A percentile compares a stretch with the other conserved stretches of the same genome.
phyloP scores from a whole-genome alignment of 805 yeast species.

The Scheffersomyces ergatensis region DNA sequence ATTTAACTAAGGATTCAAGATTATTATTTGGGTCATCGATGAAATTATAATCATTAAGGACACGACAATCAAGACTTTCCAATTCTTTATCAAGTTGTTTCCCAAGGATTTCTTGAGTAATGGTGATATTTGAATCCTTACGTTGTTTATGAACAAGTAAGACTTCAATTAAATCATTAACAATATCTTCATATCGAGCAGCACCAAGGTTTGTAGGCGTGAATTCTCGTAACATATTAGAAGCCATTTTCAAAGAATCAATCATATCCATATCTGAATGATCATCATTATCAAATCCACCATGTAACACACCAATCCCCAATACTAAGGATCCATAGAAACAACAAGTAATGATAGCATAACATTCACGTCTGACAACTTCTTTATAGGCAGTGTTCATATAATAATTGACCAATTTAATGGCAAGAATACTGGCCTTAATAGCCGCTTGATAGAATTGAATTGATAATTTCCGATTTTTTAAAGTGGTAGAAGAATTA shows the following conservation, averaged over 20 bases:
- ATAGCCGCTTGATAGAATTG: constrained; percentile 13
- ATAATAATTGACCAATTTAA: constrained; percentile 13
- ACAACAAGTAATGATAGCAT: constrained; percentile 12
- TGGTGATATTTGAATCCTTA: neutral
- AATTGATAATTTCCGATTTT: constrained; percentile 5
- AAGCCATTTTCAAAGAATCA: constrained; percentile 7
- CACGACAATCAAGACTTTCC: constrained; percentile 5
- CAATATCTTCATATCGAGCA: constrained; percentile 8
- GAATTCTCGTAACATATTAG: constrained; percentile 8
- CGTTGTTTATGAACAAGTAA: neutral
- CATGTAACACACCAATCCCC: constrained; percentile 7
- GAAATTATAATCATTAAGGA: constrained; percentile 10
- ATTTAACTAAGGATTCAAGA: constrained; percentile 11
- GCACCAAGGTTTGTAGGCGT: constrained; percentile 10
- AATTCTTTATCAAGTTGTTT: constrained; percentile 1
- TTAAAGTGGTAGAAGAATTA: neutral
- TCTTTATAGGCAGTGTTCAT: constrained; percentile 8
- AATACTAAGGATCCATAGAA: constrained; percentile 10
- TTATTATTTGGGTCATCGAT: constrained; percentile 11
- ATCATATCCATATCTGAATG: constrained; percentile 8
- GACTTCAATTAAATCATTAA: constrained; percentile 7
- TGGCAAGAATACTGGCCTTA: constrained; percentile 12
- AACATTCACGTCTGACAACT: constrained; percentile 10
- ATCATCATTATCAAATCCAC: constrained; percentile 9
- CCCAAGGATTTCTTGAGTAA: neutral